A percentile compares a stretch with the other conserved stretches of the same genome.
These are phyloP conservation scores for Eruca vesicaria DNA, from an alignment of 441 rosid genomes.

Conservation along the genomic window DNA sequence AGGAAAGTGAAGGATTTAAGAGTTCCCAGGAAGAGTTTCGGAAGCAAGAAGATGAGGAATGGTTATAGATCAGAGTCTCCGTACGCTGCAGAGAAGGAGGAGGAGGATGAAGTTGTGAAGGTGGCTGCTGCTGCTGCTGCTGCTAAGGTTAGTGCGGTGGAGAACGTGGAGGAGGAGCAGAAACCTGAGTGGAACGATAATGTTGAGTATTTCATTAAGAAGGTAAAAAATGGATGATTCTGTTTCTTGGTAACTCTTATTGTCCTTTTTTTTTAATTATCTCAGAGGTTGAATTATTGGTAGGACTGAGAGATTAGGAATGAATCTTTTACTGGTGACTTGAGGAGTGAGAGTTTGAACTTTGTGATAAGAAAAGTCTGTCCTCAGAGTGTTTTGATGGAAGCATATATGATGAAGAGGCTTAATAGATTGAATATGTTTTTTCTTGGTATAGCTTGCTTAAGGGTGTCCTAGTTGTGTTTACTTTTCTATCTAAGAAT, in stretches of 20 bases:
- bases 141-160: conserved; percentile 17
- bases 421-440: not conserved
- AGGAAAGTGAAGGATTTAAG: conserved; percentile 69
- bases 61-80: conserved; percentile 60
- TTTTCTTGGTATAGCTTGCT: not conserved
- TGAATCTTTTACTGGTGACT: not conserved
- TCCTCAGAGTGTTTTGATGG: not conserved
- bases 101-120: conserved; percentile 33
- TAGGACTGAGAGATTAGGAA: not conserved
- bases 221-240: conserved; percentile 46
- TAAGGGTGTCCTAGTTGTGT: not conserved
- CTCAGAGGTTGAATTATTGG: conserved; percentile 1
- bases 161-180: conserved; percentile 23
- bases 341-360: conserved; percentile 1
- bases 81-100: conserved; percentile 39
- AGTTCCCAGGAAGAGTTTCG: conserved; percentile 59
- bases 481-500: not conserved
- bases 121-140: not conserved
- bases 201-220: conserved; percentile 76
- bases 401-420: not conserved
- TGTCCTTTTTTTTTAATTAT: not conserved
- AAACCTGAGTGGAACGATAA: conserved; percentile 65
- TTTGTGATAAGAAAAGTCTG: not conserved
- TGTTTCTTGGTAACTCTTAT: not conserved
- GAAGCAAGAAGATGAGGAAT: conserved; percentile 77